Evolutionary conservation across 257 asterid species (phyloP).

Genomic region (Penstemon eatonii): DNA sequence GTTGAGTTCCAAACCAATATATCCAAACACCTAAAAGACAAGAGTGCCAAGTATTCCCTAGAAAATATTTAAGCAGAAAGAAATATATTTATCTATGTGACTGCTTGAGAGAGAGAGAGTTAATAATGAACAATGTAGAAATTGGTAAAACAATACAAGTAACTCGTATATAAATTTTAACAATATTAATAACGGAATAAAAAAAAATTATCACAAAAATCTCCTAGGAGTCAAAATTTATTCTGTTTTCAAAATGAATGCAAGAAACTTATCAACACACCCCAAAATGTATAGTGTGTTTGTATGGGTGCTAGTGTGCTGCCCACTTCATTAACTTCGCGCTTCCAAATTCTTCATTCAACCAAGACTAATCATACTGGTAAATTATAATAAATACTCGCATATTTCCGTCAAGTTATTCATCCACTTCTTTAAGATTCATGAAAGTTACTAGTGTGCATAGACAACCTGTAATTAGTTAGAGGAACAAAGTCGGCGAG

Average conservation of each 20-base stretch:
- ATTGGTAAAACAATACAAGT: background rate
- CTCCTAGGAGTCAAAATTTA: background rate
- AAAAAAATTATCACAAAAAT: background rate
- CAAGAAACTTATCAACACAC: background rate
- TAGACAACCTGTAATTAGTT: slow-evolving; percentile 80
- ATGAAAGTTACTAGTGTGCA: slow-evolving; percentile 10
- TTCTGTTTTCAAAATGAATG: background rate
- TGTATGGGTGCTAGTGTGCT: background rate
- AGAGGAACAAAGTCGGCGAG: slow-evolving; percentile 87
- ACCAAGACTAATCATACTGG: background rate
- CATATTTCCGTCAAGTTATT: slow-evolving; percentile 14
- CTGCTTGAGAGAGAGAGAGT: background rate
- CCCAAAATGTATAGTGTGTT: background rate
- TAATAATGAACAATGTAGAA: too few relatives aligned
- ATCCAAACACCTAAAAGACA: background rate
- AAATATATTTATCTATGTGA: background rate
- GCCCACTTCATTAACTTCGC: background rate
- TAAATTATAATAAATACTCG: slow-evolving; percentile 9
- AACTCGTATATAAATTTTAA: background rate
- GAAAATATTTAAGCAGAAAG: background rate
- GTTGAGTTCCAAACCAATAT: slow-evolving; percentile 13
- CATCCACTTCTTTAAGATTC: slow-evolving; percentile 18
- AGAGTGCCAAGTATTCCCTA: background rate
- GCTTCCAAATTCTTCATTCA: slow-evolving; percentile 1
- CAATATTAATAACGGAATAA: background rate